Evolutionary conservation across 2,329 filamentous ascomycete species (phyloP).

Genomic region (Penicillium sp.): DNA sequence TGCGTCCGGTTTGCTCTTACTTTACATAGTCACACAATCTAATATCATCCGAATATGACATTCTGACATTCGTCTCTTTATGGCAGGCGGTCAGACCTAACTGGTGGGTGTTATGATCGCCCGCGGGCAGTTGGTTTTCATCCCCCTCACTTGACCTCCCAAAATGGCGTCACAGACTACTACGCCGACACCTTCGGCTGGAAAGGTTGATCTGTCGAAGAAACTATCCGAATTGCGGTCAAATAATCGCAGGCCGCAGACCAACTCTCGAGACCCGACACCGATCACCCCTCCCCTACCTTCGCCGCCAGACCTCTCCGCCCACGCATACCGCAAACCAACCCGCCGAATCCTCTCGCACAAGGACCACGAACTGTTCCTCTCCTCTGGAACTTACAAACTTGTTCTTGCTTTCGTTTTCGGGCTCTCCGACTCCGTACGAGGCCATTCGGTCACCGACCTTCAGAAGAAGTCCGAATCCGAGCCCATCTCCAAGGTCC

Average conservation of each 20-base stretch:
- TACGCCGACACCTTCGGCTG: constrained; percentile 14
- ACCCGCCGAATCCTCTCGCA: constrained; percentile 78
- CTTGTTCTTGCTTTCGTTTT: constrained; percentile 86
- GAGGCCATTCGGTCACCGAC: constrained; percentile 45
- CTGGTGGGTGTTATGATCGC: constrained; percentile 3
- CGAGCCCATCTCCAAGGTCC: constrained; percentile 62
- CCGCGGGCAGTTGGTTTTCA: constrained; percentile 2
- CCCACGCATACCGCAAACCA: constrained; percentile 66
- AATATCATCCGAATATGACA: neutral
- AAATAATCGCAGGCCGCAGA: constrained; percentile 34
- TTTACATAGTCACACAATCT: too few relatives aligned
- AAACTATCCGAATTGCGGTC: constrained; percentile 43
- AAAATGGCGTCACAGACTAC: constrained; percentile 28
- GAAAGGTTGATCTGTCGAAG: constrained; percentile 42
- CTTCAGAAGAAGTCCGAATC: constrained; percentile 48
- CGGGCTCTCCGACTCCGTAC: constrained; percentile 77
- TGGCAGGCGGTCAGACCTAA: constrained; percentile 7
- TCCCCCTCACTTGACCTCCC: constrained; percentile 7
- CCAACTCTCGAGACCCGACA: constrained; percentile 54
- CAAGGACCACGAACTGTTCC: constrained; percentile 79
- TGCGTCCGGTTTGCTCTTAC: too few relatives aligned
- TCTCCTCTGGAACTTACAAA: constrained; percentile 71
- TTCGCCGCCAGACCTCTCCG: constrained; percentile 63
- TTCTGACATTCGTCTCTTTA: neutral
- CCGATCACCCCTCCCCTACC: constrained; percentile 77